These are phyloP conservation scores for Erythrophleum ivorense DNA, from an alignment of 331 rosid genomes.

Conservation along the genomic window DNA sequence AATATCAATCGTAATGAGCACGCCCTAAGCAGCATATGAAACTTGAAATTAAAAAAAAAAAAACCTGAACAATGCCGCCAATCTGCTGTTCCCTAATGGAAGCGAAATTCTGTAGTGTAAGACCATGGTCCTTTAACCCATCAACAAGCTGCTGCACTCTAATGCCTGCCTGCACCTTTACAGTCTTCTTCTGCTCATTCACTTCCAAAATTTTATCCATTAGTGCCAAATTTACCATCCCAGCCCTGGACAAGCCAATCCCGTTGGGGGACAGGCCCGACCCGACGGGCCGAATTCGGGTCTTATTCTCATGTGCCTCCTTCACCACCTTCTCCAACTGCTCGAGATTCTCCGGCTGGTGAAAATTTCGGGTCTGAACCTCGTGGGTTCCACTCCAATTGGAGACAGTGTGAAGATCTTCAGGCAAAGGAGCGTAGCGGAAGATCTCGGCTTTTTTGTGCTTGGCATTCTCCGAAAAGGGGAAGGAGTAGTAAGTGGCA, in stretches of 20 bases:
- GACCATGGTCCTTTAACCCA: constrained; percentile 85
- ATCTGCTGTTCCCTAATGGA: constrained; percentile 96
- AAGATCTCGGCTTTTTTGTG: constrained; percentile 93
- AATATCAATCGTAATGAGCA: constrained; percentile 10
- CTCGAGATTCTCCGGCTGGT: constrained; percentile 76
- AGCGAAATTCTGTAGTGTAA: constrained; percentile 92
- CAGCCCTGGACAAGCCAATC: constrained; percentile 78
- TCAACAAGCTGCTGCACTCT: constrained; percentile 95
- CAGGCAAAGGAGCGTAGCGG: constrained; percentile 95
- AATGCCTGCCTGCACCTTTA: constrained; percentile 89
- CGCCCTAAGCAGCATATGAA: background rate
- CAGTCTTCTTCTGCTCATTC: constrained; percentile 73
- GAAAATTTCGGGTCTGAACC: constrained; percentile 82
- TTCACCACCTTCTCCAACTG: constrained; percentile 68
- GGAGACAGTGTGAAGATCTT: constrained; percentile 86
- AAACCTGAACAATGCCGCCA: constrained; percentile 95
- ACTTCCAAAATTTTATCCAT: constrained; percentile 91
- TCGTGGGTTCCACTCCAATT: constrained; percentile 99
- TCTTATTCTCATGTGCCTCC: constrained; percentile 61
- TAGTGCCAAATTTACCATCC: constrained; percentile 88
- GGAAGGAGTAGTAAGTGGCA: constrained; percentile 89
- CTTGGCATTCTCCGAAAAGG: constrained; percentile 74
- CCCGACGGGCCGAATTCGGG: constrained; percentile 87
- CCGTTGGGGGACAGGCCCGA: constrained; percentile 93
- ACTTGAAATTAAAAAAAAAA: background rate